phyloP scores from a whole-genome alignment of 192 early-diverging fungal genomes.

The Funneliformis geosporum region DNA sequence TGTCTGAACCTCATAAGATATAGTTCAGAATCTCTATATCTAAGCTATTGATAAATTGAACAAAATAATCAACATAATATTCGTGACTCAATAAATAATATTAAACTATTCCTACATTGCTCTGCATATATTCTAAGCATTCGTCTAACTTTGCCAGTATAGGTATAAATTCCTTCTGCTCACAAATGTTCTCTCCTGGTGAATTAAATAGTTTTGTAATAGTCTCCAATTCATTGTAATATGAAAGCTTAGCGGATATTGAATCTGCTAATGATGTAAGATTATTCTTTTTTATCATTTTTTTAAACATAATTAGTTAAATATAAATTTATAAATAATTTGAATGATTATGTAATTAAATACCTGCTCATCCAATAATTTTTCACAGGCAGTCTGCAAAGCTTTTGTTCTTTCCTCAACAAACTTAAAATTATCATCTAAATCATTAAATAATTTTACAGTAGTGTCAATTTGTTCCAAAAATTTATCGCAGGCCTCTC shows the following conservation, averaged over 20 bases:
- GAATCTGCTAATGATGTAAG: slow-evolving; percentile 59
- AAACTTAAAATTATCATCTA: slow-evolving; percentile 72
- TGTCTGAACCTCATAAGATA: slow-evolving; percentile 93
- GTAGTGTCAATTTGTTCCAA: slow-evolving; percentile 60
- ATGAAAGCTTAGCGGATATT: slow-evolving; percentile 63
- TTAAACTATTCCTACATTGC: slow-evolving; percentile 56
- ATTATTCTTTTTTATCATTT: slow-evolving; percentile 45
- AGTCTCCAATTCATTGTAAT: slow-evolving; percentile 85
- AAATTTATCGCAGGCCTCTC: slow-evolving; percentile 67
- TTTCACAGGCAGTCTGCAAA: slow-evolving; percentile 79
- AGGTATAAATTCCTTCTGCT: slow-evolving; percentile 76
- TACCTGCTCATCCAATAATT: slow-evolving; percentile 69
- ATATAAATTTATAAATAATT: slow-evolving; percentile 2
- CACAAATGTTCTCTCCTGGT: slow-evolving; percentile 83
- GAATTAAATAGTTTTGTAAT: slow-evolving; percentile 76
- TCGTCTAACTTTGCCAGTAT: slow-evolving; percentile 78
- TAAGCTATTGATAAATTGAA: slow-evolving; percentile 44
- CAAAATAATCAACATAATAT: neutral
- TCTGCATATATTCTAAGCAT: slow-evolving; percentile 73
- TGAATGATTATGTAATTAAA: neutral
- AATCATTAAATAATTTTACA: slow-evolving; percentile 55
- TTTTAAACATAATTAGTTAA: neutral
- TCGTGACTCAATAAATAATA: neutral
- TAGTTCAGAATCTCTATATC: slow-evolving; percentile 86
- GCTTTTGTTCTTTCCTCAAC: slow-evolving; percentile 77